Conservation (phyloP, 768 basidiomycete genomes). For the Xanthoconium stramineum region DNA sequence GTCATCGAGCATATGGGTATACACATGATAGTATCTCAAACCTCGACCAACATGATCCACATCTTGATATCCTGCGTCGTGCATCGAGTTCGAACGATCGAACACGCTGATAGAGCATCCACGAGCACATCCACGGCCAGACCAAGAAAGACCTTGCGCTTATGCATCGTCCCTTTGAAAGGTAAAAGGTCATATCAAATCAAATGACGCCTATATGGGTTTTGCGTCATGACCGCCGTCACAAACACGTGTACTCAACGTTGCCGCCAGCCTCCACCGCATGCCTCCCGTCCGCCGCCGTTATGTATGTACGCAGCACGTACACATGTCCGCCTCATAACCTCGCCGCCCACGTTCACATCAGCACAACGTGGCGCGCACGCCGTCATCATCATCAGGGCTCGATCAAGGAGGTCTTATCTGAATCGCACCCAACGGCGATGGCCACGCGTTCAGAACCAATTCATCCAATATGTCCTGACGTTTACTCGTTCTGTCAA, state of each 20-base stretch:
- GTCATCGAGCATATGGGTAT: too few relatives aligned
- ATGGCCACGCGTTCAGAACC: too few relatives aligned
- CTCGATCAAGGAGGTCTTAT: too few relatives aligned
- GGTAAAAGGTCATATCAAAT: neutral
- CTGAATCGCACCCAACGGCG: neutral
- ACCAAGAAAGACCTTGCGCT: too few relatives aligned
- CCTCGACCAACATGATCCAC: too few relatives aligned
- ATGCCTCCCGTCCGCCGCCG: neutral
- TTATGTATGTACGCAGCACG: neutral
- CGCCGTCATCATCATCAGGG: neutral
- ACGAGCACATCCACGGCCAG: too few relatives aligned
- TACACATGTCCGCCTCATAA: neutral
- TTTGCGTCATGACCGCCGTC: conserved; percentile 5
- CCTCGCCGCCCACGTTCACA: neutral
- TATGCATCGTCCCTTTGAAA: neutral
- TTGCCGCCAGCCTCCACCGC: neutral
- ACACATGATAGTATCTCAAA: too few relatives aligned
- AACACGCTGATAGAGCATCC: neutral
- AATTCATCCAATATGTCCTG: too few relatives aligned
- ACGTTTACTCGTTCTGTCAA: too few relatives aligned
- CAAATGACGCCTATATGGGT: neutral
- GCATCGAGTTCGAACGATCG: too few relatives aligned
- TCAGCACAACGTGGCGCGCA: neutral
- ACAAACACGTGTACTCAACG: conserved; percentile 20
- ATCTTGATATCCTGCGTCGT: too few relatives aligned